A percentile compares a stretch with the other conserved stretches of the same genome.
Conservation (phyloP, 164 flowering plant genomes). For the Pachysandra terminalis region DNA sequence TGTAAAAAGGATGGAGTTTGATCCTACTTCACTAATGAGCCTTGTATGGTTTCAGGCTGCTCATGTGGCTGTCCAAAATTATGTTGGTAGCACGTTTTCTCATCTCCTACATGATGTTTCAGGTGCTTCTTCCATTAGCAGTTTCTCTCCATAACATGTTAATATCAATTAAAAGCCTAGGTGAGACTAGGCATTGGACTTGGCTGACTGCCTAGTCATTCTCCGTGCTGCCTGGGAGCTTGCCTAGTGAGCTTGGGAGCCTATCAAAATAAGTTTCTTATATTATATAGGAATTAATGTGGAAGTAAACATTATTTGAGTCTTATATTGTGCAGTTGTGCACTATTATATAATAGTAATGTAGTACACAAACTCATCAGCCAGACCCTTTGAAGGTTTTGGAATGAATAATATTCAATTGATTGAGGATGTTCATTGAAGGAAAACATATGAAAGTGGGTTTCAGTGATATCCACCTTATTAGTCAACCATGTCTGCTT, state of each 20-base stretch:
- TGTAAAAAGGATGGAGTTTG: not conserved
- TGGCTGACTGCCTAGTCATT: too few species aligned
- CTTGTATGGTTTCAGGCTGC: slow-evolving; percentile 56
- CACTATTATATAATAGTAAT: not conserved
- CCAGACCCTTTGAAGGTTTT: not conserved
- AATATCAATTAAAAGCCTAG: too few species aligned
- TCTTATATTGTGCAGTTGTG: too few species aligned
- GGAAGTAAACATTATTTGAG: too few species aligned
- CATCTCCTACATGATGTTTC: slow-evolving; percentile 64
- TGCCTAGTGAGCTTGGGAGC: too few species aligned
- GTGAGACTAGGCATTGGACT: too few species aligned
- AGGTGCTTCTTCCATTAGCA: slow-evolving; percentile 36
- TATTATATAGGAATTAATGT: too few species aligned
- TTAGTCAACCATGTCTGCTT: not conserved
- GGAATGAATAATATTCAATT: not conserved
- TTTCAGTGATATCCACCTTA: not conserved
- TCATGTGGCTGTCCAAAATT: slow-evolving; percentile 53
- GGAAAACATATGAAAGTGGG: not conserved
- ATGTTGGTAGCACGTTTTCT: slow-evolving; percentile 53
- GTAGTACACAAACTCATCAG: not conserved
- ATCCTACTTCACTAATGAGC: slow-evolving; percentile 3
- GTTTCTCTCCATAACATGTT: not conserved
- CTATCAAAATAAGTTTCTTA: too few species aligned
- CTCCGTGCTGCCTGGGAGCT: too few species aligned
- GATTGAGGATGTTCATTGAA: slow-evolving; percentile 2